phyloP scores from a whole-genome alignment of 139 green algal species.

The Zygnema circumcarinatum region DNA sequence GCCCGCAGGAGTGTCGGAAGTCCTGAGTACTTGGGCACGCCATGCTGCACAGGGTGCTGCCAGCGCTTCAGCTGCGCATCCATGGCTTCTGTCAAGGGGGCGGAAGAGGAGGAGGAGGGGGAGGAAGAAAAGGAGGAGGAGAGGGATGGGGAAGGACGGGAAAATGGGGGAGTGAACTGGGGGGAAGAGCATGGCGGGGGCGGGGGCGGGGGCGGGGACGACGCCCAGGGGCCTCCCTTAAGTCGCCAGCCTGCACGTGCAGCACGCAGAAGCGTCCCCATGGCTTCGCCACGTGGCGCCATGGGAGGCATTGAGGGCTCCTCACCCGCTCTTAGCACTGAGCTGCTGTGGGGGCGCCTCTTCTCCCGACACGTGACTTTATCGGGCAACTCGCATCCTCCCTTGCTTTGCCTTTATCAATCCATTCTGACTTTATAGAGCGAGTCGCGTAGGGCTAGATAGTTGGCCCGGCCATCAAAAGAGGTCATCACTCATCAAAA shows the following conservation, averaged over 20 bases:
- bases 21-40: slow-evolving; percentile 39
- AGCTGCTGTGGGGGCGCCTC: background rate
- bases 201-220: background rate
- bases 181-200: background rate
- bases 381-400: no score
- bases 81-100: background rate
- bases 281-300: background rate
- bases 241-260: background rate
- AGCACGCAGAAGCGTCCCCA: background rate
- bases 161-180: background rate
- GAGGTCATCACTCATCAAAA: no score
- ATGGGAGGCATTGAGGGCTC: background rate
- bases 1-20: slow-evolving; percentile 28
- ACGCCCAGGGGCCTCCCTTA: no score
- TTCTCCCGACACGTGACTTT: background rate
- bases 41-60: background rate
- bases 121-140: slow-evolving; percentile 18
- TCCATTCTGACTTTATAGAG: no score
- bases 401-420: no score
- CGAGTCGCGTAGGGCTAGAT: no score
- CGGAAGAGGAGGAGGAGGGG: slow-evolving; percentile 11
- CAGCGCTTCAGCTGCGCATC: background rate
- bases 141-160: background rate
- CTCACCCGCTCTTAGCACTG: background rate
- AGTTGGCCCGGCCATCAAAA: no score